phyloP scores from a whole-genome alignment of 2,329 filamentous ascomycete genomes.

The Aplosporella prunicola region DNA sequence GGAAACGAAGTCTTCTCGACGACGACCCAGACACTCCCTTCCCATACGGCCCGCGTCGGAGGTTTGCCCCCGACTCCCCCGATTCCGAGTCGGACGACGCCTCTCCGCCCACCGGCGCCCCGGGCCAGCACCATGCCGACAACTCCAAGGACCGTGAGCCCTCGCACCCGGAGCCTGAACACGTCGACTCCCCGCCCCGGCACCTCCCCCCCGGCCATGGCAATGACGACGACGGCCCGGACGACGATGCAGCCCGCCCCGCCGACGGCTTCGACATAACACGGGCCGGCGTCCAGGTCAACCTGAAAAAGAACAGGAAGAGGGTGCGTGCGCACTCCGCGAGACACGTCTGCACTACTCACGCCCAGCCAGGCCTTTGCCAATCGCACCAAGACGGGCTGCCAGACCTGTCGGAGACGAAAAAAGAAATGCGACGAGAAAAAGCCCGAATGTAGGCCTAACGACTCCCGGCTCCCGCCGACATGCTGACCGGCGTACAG shows the following conservation, averaged over 20 bases:
- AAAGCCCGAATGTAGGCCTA: constrained; percentile 75
- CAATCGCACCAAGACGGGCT: constrained; percentile 91
- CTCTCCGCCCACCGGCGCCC: constrained; percentile 17
- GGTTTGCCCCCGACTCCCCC: constrained; percentile 16
- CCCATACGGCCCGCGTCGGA: constrained; percentile 24
- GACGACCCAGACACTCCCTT: constrained; percentile 26
- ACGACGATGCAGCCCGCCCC: too few species aligned
- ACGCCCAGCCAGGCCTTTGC: constrained; percentile 11
- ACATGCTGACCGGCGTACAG: constrained; percentile 32
- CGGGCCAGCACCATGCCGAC: constrained; percentile 15
- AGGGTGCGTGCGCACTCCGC: constrained; percentile 26
- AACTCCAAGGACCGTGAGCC: constrained; percentile 13
- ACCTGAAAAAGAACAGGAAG: constrained; percentile 34
- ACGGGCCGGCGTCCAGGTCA: constrained; percentile 36
- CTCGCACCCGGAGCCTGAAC: constrained; percentile 11
- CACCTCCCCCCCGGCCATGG: background rate
- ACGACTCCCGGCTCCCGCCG: background rate
- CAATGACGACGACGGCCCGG: constrained; percentile 17
- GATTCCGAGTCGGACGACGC: constrained; percentile 13
- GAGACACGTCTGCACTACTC: too few species aligned
- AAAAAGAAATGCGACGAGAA: constrained; percentile 98
- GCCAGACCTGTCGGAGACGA: constrained; percentile 78
- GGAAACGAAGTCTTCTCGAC: constrained; percentile 59
- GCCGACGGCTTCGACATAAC: too few species aligned
- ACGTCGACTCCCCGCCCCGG: constrained; percentile 10